These are phyloP conservation scores for Vanrija sp. DNA, from an alignment of 1,284 basidiomycete genomes.

Conservation along the genomic window DNA sequence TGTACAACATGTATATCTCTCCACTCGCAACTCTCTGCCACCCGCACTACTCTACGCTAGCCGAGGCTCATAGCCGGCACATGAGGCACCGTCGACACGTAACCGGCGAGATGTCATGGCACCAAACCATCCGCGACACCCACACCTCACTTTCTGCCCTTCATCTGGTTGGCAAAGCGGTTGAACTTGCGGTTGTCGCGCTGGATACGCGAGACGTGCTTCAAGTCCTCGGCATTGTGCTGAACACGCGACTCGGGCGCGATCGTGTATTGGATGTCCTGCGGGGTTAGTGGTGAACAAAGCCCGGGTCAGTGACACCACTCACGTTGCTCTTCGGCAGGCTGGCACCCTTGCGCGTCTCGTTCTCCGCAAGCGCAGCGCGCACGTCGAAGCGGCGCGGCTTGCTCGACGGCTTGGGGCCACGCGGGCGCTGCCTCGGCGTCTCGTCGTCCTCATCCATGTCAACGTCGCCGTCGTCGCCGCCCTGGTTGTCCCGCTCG, in stretches of 20 bases:
- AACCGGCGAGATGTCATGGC: too few species aligned
- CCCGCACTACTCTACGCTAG: too few species aligned
- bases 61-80: too few species aligned
- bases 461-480: conserved; percentile 6
- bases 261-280: conserved; percentile 44
- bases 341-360: conserved; percentile 36
- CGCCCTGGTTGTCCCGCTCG: background rate
- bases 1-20: too few species aligned
- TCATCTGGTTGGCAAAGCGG: conserved; percentile 44
- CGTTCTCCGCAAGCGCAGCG: conserved; percentile 36
- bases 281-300: background rate
- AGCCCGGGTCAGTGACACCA: background rate
- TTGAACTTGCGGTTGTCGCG: conserved; percentile 47
- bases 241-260: conserved; percentile 34
- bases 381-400: conserved; percentile 35
- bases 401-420: conserved; percentile 14
- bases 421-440: conserved; percentile 4
- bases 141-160: conserved; percentile 4
- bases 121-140: too few species aligned
- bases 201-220: conserved; percentile 40
- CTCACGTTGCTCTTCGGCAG: conserved; percentile 32
- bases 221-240: conserved; percentile 34
- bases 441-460: conserved; percentile 15
- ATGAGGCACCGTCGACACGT: too few species aligned
- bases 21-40: too few species aligned